These are phyloP conservation scores for Candida sanyaensis DNA, from an alignment of 1,139 yeast species.

Conservation along the genomic window DNA sequence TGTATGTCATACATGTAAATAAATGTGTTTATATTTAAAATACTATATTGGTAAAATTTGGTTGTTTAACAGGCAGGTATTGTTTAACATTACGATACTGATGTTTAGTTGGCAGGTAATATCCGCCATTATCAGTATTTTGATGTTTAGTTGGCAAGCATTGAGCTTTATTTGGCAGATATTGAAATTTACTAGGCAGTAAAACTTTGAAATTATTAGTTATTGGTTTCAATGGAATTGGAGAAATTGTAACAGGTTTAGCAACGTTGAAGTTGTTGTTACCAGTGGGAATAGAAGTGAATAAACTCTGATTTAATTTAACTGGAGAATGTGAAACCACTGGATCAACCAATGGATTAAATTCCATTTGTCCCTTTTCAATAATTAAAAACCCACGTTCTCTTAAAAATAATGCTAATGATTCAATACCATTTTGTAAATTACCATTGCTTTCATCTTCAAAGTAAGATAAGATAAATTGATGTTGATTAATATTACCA, in stretches of 20 bases:
- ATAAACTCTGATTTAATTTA: slow-evolving; percentile 8
- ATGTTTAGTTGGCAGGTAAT: slow-evolving; percentile 7
- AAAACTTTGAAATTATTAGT: slow-evolving; percentile 16
- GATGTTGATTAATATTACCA: slow-evolving; percentile 20
- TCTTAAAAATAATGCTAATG: slow-evolving; percentile 54
- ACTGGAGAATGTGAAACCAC: slow-evolving; percentile 11
- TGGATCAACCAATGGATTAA: slow-evolving; percentile 24
- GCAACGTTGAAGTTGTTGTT: neutral
- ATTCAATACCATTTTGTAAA: slow-evolving; percentile 46
- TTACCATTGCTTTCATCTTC: slow-evolving; percentile 12
- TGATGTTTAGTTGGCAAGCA: slow-evolving; percentile 1
- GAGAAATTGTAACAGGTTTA: neutral
- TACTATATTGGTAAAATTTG: slow-evolving; percentile 1
- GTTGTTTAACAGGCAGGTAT: slow-evolving; percentile 4
- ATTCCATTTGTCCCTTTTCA: slow-evolving; percentile 39
- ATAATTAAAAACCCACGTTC: slow-evolving; percentile 52
- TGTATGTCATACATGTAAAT: no score
- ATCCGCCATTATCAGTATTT: neutral
- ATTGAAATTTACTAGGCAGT: slow-evolving; percentile 2
- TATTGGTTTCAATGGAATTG: slow-evolving; percentile 20
- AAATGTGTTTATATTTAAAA: neutral
- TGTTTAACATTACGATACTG: neutral
- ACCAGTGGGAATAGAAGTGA: neutral
- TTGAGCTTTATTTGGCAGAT: slow-evolving; percentile 4
- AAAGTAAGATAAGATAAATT: slow-evolving; percentile 32